Evolutionary conservation across 257 asterid genomes (phyloP), one percentile per base, ranked within the genome.

Genomic region (Penstemon newberryi): DNA sequence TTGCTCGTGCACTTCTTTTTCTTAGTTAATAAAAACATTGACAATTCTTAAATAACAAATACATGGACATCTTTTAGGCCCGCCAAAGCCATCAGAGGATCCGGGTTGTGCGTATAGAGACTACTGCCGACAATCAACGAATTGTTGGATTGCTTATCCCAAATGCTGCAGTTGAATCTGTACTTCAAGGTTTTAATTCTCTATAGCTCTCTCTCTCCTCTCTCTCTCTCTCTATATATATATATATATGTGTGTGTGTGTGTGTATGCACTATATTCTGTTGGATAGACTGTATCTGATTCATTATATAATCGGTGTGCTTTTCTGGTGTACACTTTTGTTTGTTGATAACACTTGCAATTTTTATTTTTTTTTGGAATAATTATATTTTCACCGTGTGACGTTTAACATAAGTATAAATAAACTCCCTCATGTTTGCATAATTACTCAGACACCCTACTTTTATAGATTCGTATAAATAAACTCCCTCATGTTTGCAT

Each of bases 71-170:
- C 69, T 58, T 68, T 37, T 79, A 92, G 97, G 85, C 87, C 56
- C 95, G 96, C 56, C 91, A 46, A 70, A 88, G 92, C 87, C 96
- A 93, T 78, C 79, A 77, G 72, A 78, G 97, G 57, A 78, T 89
- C 68, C 87, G 97, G 73, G 92, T 93, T 78, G 96, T 93, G 71
- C 87, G 89, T 46, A 73, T 93, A 66, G 96, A 85, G 84, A 90
- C 99, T 66, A 93, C 99, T 25, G 61, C 91, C 46, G 93, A 91
- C 70, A 86, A 68, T 69, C 91, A 84, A 74, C 86, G 96, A 76
- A 80, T 87, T 71, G 96, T 94, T 39, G 97, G 96, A 53, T 70
- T 94, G 67, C 96, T 88, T 64, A 94, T 94, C 65, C 97, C 99
- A 55, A 91, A 85, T 87, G 87, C 96, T 59, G 97, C 97, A 11